Evolutionary conservation across 225 moss, liverwort and hornwort genomes (phyloP).

Genomic region (Pseudisothecium myosuroides): DNA sequence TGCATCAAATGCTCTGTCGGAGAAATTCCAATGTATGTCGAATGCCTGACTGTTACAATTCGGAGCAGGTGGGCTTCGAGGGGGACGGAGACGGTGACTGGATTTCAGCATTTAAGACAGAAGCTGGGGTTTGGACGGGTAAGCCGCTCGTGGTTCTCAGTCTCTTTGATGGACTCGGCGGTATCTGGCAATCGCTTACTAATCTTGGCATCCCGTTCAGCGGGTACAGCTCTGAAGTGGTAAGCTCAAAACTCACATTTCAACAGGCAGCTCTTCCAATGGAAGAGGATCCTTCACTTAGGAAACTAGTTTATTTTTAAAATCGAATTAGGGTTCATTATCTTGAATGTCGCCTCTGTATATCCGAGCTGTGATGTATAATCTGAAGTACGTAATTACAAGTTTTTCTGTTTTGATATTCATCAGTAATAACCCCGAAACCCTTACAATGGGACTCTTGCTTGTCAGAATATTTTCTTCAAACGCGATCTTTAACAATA

Average conservation of each 20-base stretch:
- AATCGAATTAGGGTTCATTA: background rate
- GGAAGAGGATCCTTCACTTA: background rate
- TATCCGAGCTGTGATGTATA: background rate
- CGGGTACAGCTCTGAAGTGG: conserved; percentile 63
- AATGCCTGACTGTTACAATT: background rate
- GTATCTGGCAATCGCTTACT: conserved; percentile 49
- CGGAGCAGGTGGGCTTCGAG: conserved; percentile 10
- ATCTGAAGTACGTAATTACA: background rate
- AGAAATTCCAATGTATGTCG: background rate
- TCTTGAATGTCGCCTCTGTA: background rate
- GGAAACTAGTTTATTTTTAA: background rate
- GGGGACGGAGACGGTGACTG: conserved; percentile 34
- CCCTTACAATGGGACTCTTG: too few species aligned
- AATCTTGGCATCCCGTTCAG: conserved; percentile 45
- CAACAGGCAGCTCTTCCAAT: background rate
- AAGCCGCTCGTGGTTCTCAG: conserved; percentile 49
- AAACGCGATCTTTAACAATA: background rate
- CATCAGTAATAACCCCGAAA: background rate
- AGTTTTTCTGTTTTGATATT: background rate
- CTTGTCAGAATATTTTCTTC: background rate
- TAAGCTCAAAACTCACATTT: conserved; percentile 1
- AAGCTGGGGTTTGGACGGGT: conserved; percentile 35
- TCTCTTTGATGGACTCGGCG: conserved; percentile 56
- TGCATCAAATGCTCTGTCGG: background rate
- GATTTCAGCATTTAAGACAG: conserved; percentile 30